Evolutionary conservation across 2,329 filamentous ascomycete species (phyloP), one percentile per base, ranked within the genome.

Genomic region (Bipolaris victoriae): DNA sequence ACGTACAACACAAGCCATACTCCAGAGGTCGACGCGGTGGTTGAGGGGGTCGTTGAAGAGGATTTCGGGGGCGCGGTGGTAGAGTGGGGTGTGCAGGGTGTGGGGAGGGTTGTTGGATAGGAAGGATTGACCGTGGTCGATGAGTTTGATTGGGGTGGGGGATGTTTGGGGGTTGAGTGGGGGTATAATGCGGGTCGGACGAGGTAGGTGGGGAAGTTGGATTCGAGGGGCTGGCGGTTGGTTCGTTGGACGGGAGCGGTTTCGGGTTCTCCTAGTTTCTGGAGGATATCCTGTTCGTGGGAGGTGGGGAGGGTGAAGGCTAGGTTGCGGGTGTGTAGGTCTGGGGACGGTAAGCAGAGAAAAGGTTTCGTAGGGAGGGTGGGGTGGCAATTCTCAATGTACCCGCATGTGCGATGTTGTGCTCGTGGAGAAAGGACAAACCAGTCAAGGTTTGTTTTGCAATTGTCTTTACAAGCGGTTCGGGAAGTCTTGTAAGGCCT

Each of bases 61-160:
- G 48, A 76, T 59, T 62, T 80, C 77, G 0, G 77, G 77, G 41
- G 77, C 70, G 10, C 72, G 70, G 49, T 79, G 39, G 51, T 53
- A 2, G 40, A 78, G 55, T 10, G 74, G 78, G 26, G 72, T 78
- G 41, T 76, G 63, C 10, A 79, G 65, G 4, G 57, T 66, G 39
- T 63, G 15, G 51, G 75, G 73, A 16, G 24, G 6, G 2, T 66
- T 52, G 11, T 61, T 16, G 10, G 4, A 40, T 10, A 57, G 56
- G 52, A 79, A 79, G 39, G 76, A 76, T 62, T 78, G 65, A 1
- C 77, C 75, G 52, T 78, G 78, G 55, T 79, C 76, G 10, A 78
- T 18, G 33, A 70, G 64, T 39, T 66, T 67, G 40, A 67, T 60
- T 7, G 24, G 7, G 39, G 10, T 10, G 3, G 3, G 4, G 9